These are phyloP conservation scores for Hirsutella rhossiliensis DNA, from an alignment of 2,329 filamentous ascomycete genomes.

Conservation along the genomic window DNA sequence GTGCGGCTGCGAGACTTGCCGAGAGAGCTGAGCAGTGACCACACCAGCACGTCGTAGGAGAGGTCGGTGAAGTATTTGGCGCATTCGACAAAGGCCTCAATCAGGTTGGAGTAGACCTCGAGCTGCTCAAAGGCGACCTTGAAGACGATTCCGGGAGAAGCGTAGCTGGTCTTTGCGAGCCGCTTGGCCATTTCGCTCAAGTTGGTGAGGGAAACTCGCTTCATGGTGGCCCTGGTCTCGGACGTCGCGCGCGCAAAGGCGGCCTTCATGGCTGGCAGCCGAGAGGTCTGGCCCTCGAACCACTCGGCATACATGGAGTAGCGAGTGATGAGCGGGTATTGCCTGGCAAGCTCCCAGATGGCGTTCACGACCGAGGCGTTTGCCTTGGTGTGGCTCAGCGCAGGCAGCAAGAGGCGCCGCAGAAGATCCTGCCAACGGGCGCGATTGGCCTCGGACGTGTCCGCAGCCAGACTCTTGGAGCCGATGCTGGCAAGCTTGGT, in stretches of 20 bases:
- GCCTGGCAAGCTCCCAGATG: constrained; percentile 70
- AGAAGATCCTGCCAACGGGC: constrained; percentile 77
- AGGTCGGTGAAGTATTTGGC: constrained; percentile 87
- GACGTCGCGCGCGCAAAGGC: constrained; percentile 67
- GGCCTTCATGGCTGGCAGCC: constrained; percentile 62
- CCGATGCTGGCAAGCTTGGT: constrained; percentile 82
- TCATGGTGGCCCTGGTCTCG: constrained; percentile 77
- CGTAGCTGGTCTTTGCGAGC: constrained; percentile 83
- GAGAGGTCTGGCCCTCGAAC: constrained; percentile 69
- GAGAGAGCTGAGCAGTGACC: constrained; percentile 73
- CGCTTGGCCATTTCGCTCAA: constrained; percentile 74
- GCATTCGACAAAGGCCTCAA: constrained; percentile 88
- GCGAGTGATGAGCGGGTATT: constrained; percentile 63
- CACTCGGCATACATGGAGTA: constrained; percentile 92
- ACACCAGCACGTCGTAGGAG: constrained; percentile 86
- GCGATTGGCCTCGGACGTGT: constrained; percentile 57
- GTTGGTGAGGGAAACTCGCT: constrained; percentile 81
- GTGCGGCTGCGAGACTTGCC: constrained; percentile 51
- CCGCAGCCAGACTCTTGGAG: constrained; percentile 57
- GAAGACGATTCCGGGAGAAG: constrained; percentile 86
- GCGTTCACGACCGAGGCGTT: constrained; percentile 80
- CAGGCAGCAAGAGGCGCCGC: constrained; percentile 73
- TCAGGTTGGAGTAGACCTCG: constrained; percentile 88
- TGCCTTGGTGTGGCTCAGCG: constrained; percentile 72
- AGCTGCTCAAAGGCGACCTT: constrained; percentile 80